Base-by-base conservation (phyloP, 768 basidiomycete genomes). In the Astraeus odoratus region DNA sequence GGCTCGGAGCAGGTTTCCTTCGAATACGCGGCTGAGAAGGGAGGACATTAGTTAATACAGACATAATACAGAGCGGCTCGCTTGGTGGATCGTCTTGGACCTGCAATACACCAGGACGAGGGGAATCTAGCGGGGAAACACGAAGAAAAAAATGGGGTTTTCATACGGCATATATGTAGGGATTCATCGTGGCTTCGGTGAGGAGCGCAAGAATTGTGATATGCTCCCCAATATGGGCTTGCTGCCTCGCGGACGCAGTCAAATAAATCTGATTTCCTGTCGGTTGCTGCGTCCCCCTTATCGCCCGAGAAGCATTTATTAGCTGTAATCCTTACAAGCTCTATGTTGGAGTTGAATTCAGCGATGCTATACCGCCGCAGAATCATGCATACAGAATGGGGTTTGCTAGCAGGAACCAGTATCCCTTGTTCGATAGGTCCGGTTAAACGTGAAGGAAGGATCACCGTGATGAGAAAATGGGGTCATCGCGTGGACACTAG, bases 1-100 rank as follows among this genome's bases (percentile, higher is more conserved):
- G 67, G 37, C 65, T 57, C 5, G 81, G 81, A 3, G 78, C 66
- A 5, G 77, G 80, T 55, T 83, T 83, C 44, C 82, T 76, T 39
- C 63, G 57, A 18, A 66, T 48, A 2, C 63, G 62, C 3, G 54
- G 19, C 43, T 64, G 62, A 42, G 41, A 38, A 42, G 61, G 43
- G 7, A 60, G 41, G 43, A 61, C 64, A 31, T 44, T 53, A 49
- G 61, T 41, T 31, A 55, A 51, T 46, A 55, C 51, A 52, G 62
- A 61, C 62, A 64, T 63, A 42, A 48, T 61, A 59, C 50, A 61
- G 33, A 48, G 55, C 44, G 49, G 50, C 52, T 54, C 46, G 43
- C 29, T 47, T 45, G 45, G 22, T 50, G 50, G 43, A 25, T 35
- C 26, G 45, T 50, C 42, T 44, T 42, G 44, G 35, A 41, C 52